phyloP scores from a whole-genome alignment of 225 moss, liverwort and hornwort species.

The Thuidium tamariscinum region DNA sequence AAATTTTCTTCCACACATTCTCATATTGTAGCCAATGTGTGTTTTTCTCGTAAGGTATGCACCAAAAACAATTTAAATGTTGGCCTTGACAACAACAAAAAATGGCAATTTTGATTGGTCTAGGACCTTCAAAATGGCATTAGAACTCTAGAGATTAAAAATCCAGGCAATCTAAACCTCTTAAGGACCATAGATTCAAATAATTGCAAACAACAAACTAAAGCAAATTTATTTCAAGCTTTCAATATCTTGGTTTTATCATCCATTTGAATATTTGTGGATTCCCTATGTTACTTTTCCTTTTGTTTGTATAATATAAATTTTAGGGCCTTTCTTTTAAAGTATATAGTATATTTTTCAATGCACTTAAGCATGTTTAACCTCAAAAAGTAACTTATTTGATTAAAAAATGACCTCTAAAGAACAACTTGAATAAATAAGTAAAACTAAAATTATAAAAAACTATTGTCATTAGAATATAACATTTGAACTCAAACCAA shows the following conservation, averaged over 20 bases:
- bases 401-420: neutral
- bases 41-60: neutral
- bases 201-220: neutral
- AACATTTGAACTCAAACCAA: neutral
- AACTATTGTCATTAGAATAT: neutral
- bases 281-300: neutral
- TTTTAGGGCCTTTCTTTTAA: neutral
- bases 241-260: neutral
- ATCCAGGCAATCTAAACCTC: neutral
- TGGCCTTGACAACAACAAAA: neutral
- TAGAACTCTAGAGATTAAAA: neutral
- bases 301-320: neutral
- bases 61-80: neutral
- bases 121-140: neutral
- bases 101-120: neutral
- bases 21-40: neutral
- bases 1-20: neutral
- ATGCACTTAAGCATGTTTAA: neutral
- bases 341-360: neutral
- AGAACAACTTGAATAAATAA: neutral
- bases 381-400: neutral
- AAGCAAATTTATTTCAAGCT: neutral
- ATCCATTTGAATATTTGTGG: neutral
- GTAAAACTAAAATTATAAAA: neutral
- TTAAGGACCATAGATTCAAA: neutral